Base-by-base conservation (phyloP, 2,329 filamentous ascomycete genomes). In the Anisogramma anomala region DNA sequence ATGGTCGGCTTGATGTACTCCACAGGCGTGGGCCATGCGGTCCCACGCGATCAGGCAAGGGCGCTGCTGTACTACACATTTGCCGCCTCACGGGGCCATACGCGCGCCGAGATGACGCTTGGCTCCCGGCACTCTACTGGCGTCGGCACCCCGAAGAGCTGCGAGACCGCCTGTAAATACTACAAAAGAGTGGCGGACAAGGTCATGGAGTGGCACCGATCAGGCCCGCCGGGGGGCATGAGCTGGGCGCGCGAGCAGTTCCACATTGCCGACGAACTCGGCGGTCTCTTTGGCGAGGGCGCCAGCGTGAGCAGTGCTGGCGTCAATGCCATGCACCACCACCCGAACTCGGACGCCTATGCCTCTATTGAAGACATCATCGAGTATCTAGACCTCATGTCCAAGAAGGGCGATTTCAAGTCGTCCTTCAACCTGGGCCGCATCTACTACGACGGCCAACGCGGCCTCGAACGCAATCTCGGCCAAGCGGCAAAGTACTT, bases 1-100 rank as follows among this genome's bases (percentile, higher is more conserved):
- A 95, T 98, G 89, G 59, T 96, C 34, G 91, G 85, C 0, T 77
- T 98, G 52, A 91, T 94, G 74, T 89, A 98, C 62, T 88, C 88
- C 26, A 98, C 91, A 0, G 91, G 91, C 0, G 71, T 98, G 43
- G 88, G 85, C 13, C 77, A 77, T 23, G 80, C 79, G 1, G 84
- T 94, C 5, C 75, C 84, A 56, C 74, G 77, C 32, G 84, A 98
- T 53, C 91, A 96, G 62, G 88, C 88, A 9, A 88, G 86, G 61
- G 86, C 91, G 3, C 69, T 96, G 53, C 68, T 96, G 30, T 96
- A 95, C 60, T 89, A 98, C 59, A 94, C 85, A 0, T 91, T 96
- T 57, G 89, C 91, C 0, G 91, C 91, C 1, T 71, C 87, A 49
- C 77, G 77, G 41, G 89, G 86, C 15, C 79, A 94, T 55, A 82